Conservation (phyloP, 139 green algal species). For the Closterium sp. region DNA sequence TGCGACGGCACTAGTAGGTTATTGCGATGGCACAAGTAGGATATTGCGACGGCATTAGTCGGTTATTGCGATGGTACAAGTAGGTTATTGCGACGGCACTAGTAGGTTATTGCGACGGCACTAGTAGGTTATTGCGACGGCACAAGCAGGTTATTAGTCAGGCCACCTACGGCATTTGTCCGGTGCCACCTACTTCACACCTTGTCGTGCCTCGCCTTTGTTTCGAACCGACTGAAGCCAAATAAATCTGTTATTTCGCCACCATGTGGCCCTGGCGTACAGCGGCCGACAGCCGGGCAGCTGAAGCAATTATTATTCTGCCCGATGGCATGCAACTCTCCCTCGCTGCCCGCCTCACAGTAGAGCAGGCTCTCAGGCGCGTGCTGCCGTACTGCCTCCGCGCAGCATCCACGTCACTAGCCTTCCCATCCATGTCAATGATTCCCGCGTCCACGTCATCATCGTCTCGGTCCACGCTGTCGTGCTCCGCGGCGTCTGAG, state of each 20-base stretch:
- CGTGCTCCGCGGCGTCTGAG: background rate
- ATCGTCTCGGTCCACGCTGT: background rate
- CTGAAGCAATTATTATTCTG: background rate
- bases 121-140: no score
- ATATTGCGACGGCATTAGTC: no score
- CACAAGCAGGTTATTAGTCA: no score
- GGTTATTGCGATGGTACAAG: no score
- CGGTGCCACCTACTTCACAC: no score
- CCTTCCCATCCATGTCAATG: background rate
- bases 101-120: no score
- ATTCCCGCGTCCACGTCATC: no score
- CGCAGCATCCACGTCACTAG: background rate
- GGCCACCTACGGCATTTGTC: no score
- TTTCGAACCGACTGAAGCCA: background rate
- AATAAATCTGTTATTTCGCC: background rate
- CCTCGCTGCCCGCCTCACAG: background rate
- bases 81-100: no score
- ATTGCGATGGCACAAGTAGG: no score
- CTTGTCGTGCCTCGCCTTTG: no score
- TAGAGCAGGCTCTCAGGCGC: background rate
- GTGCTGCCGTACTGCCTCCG: background rate
- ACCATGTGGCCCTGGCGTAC: background rate
- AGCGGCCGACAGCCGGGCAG: background rate
- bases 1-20: no score
- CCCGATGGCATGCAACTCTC: background rate